Conservation (phyloP, 2,329 filamentous ascomycete genomes). For the Microsporum canis region DNA sequence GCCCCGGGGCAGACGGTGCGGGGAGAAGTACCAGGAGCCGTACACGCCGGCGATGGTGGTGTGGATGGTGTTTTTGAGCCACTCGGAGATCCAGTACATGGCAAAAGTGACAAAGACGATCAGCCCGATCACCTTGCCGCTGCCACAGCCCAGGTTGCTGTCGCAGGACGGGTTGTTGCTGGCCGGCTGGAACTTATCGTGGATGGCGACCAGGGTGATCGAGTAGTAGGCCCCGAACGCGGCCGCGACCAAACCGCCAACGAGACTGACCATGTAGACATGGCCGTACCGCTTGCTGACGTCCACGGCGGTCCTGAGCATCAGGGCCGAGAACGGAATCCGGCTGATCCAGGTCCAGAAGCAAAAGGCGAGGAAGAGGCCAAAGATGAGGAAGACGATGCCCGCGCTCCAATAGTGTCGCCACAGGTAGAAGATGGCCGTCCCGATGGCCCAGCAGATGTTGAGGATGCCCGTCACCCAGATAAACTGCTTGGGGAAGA, state of each 20-base stretch:
- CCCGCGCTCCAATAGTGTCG: conserved; percentile 68
- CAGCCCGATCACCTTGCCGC: conserved; percentile 68
- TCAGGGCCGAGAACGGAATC: conserved; percentile 82
- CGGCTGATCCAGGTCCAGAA: conserved; percentile 83
- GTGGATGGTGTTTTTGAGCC: conserved; percentile 87
- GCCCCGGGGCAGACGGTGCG: conserved; percentile 52
- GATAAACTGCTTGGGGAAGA: conserved; percentile 81
- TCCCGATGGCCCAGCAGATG: conserved; percentile 71
- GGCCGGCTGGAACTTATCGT: conserved; percentile 65
- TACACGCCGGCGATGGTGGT: conserved; percentile 80
- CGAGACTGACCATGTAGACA: conserved; percentile 72
- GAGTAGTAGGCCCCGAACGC: conserved; percentile 77
- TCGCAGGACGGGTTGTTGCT: conserved; percentile 44
- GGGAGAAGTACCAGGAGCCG: conserved; percentile 81
- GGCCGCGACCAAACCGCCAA: conserved; percentile 66
- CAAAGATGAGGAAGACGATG: conserved; percentile 47
- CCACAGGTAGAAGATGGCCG: conserved; percentile 74
- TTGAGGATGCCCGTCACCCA: conserved; percentile 88
- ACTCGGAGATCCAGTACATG: conserved; percentile 88
- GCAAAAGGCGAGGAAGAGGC: conserved; percentile 41
- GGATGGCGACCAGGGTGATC: conserved; percentile 74
- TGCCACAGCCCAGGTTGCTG: conserved; percentile 52
- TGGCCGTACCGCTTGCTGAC: conserved; percentile 75
- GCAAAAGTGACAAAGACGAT: conserved; percentile 82
- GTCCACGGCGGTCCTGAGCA: conserved; percentile 77